Base-by-base conservation (phyloP, 441 rosid genomes). In the Biscutella laevigata region DNA sequence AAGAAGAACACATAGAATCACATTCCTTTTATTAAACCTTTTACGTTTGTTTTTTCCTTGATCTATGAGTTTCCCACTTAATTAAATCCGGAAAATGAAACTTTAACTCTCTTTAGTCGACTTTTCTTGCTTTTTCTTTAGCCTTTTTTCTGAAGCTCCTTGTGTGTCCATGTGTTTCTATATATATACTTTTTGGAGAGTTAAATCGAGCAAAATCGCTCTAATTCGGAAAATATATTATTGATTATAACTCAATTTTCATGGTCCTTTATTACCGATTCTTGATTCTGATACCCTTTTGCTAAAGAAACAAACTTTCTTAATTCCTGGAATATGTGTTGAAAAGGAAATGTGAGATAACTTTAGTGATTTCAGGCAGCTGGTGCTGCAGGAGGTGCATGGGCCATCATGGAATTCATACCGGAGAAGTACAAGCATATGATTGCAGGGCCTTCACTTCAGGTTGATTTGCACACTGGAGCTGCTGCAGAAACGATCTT, bases 371-470 rank as follows among this genome's bases (percentile, higher is more conserved):
- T 54, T 7, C 71, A 85, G 95, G 92, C 92, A 14, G 80, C 62
- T 14, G 96, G 96, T 53, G 95, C 96, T 33, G 88, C 73, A 34
- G 92, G 77, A 15, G 96, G 96, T 45, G 92, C 82, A 28, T 30
- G 81, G 61, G 88, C 89, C 6, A 70, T 83, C 62, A 64, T 73
- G 84, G 86, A 81, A 77, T 79, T 72, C 53, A 77, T 83, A 59
- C 95, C 96, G 30, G 48, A 33, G 12, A 71, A 80, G 33, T 80
- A 74, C 61, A 83, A 78, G 75, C 89, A 85, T 68, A 75, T 75
- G 89, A 66, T 88, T 16, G 75, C 57, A 6, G 96, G 90, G 0
- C 96, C 95, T 35, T 57, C 77, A 1, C 71, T 88, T 71, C 74
- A 77, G 68, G 95, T 85, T 54, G 96, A 83, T 59, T 69, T 72